Percentiles rank a stretch among this genome's conserved stretches.
Evolutionary conservation across 2,329 filamentous ascomycete species (phyloP).

Genomic region (Pseudocercospora cruenta): DNA sequence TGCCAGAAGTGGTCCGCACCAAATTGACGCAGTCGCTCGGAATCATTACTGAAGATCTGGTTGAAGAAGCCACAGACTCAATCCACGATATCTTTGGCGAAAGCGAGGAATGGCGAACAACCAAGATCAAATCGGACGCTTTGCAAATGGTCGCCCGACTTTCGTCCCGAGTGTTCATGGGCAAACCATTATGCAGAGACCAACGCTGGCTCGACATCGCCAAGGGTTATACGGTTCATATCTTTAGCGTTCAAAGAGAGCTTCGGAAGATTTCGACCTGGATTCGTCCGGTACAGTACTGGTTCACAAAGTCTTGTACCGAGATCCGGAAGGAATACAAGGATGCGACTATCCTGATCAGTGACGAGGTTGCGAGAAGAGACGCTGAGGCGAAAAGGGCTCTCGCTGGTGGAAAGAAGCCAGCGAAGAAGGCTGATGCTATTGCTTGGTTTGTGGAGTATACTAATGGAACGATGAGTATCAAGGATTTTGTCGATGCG

Average conservation of each 20-base stretch:
- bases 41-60: slow-evolving; percentile 30
- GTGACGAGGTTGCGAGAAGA: neutral
- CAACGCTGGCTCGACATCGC: slow-evolving; percentile 3
- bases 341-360: slow-evolving; percentile 9
- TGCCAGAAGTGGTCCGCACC: neutral
- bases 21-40: slow-evolving; percentile 33
- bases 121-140: slow-evolving; percentile 30
- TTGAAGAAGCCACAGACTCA: slow-evolving; percentile 29
- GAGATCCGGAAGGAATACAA: slow-evolving; percentile 41
- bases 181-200: slow-evolving; percentile 4
- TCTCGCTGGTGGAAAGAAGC: neutral
- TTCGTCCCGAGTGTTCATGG: slow-evolving; percentile 10
- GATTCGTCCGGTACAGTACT: slow-evolving; percentile 3
- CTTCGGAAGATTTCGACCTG: neutral
- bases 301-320: slow-evolving; percentile 39
- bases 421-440: slow-evolving; percentile 27
- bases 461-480: slow-evolving; percentile 18
- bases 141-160: slow-evolving; percentile 37
- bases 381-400: no score
- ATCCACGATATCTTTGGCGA: slow-evolving; percentile 30
- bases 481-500: slow-evolving; percentile 22
- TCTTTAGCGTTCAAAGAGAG: neutral
- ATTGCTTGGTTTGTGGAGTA: slow-evolving; percentile 36
- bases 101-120: slow-evolving; percentile 24
- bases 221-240: slow-evolving; percentile 1